phyloP scores from a whole-genome alignment of 441 rosid species.

The Erodium moschatum region DNA sequence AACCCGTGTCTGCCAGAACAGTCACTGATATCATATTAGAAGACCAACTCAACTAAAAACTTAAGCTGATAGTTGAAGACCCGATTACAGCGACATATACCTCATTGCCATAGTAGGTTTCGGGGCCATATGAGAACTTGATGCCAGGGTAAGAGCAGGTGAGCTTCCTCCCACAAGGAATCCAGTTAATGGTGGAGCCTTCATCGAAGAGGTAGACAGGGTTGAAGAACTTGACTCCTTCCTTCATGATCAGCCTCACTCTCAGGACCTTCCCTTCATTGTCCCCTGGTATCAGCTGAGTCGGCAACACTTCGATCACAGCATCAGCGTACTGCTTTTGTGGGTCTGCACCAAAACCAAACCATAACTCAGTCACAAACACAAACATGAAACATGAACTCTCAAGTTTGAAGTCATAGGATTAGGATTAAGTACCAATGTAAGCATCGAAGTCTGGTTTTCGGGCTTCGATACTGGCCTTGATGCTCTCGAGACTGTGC shows the following conservation, averaged over 20 bases:
- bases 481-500: conserved; percentile 93
- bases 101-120: conserved; percentile 62
- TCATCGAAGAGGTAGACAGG: conserved; percentile 90
- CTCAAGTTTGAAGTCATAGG: not conserved
- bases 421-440: conserved; percentile 42
- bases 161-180: conserved; percentile 95
- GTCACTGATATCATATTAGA: too few relatives aligned
- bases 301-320: conserved; percentile 86
- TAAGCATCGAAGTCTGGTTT: conserved; percentile 93
- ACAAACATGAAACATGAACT: not conserved
- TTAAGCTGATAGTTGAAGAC: too few relatives aligned
- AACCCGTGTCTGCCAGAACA: too few relatives aligned
- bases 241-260: conserved; percentile 86
- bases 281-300: conserved; percentile 79
- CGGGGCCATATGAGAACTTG: conserved; percentile 75
- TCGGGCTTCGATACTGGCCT: conserved; percentile 88
- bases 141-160: conserved; percentile 98
- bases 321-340: conserved; percentile 94
- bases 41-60: too few relatives aligned
- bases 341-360: conserved; percentile 45
- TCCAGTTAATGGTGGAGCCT: conserved; percentile 86
- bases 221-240: conserved; percentile 73
- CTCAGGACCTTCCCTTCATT: conserved; percentile 84
- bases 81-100: conserved; percentile 19
- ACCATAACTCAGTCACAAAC: not conserved